Percentiles rank a stretch among this genome's conserved stretches.
Conservation (phyloP, 805 yeast species). For the Yamadazyma olivae region DNA sequence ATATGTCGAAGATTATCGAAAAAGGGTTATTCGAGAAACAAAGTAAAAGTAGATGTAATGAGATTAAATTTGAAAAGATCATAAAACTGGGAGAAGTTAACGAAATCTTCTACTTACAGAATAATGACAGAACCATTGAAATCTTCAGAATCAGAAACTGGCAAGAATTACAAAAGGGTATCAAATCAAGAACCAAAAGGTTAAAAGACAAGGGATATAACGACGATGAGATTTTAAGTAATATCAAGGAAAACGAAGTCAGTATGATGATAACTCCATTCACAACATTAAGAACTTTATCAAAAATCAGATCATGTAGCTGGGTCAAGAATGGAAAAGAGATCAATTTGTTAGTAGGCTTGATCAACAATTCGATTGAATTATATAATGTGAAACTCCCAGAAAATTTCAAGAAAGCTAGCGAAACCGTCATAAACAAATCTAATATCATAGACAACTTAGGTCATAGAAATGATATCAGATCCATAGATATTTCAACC, state of each 20-base stretch:
- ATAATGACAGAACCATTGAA: constrained; percentile 79
- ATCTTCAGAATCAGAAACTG: constrained; percentile 70
- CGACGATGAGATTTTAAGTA: constrained; percentile 50
- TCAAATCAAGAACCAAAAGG: constrained; percentile 74
- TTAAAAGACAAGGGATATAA: constrained; percentile 65
- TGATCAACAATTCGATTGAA: constrained; percentile 74
- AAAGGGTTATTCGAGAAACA: constrained; percentile 71
- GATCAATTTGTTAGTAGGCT: constrained; percentile 60
- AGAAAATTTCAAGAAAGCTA: constrained; percentile 51
- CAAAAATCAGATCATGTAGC: constrained; percentile 62
- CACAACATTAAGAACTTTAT: constrained; percentile 59
- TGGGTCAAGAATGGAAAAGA: constrained; percentile 56
- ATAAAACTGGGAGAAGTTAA: constrained; percentile 27
- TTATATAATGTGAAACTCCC: constrained; percentile 57
- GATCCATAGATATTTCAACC: constrained; percentile 77
- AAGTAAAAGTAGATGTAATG: constrained; percentile 68
- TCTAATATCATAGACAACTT: constrained; percentile 61
- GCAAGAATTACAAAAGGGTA: constrained; percentile 77
- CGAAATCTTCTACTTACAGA: constrained; percentile 66
- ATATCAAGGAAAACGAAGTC: constrained; percentile 44
- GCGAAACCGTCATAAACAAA: constrained; percentile 43
- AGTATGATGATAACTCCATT: constrained; percentile 66
- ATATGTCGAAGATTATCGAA: constrained; percentile 47
- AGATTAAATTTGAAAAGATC: constrained; percentile 46
- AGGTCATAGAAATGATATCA: constrained; percentile 89